phyloP scores from a whole-genome alignment of 306 rosid genomes.

The Herpetospermum pedunculosum region DNA sequence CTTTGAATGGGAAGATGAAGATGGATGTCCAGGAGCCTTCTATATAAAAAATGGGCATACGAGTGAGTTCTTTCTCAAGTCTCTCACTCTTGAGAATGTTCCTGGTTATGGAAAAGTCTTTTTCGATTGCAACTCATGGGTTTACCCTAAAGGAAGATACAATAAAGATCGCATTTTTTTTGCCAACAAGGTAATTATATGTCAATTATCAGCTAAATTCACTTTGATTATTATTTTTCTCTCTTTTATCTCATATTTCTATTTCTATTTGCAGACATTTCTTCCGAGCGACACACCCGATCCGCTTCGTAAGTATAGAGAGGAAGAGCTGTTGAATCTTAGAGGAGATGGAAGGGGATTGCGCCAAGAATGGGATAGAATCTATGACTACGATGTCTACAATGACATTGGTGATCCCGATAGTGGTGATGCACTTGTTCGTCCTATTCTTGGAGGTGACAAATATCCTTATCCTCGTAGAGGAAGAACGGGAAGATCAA shows the following conservation, averaged over 20 bases:
- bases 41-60: conserved; percentile 49
- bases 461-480: background rate
- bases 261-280: background rate
- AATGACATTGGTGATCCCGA: background rate
- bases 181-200: background rate
- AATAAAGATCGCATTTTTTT: background rate
- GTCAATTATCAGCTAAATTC: too few species aligned
- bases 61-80: conserved; percentile 52
- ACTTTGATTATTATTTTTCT: too few species aligned
- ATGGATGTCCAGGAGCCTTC: conserved; percentile 68
- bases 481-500: background rate
- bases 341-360: background rate
- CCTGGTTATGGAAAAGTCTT: conserved; percentile 48
- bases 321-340: background rate
- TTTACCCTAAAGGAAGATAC: conserved; percentile 22
- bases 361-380: conserved; percentile 1
- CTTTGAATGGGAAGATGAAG: conserved; percentile 52
- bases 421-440: background rate
- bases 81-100: conserved; percentile 49
- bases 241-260: background rate
- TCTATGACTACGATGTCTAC: background rate
- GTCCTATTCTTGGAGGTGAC: background rate
- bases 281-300: background rate
- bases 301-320: background rate
- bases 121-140: conserved; percentile 80